phyloP scores from a whole-genome alignment of 202 grass and related monocot species.

The Cymbopogon flexuosus region DNA sequence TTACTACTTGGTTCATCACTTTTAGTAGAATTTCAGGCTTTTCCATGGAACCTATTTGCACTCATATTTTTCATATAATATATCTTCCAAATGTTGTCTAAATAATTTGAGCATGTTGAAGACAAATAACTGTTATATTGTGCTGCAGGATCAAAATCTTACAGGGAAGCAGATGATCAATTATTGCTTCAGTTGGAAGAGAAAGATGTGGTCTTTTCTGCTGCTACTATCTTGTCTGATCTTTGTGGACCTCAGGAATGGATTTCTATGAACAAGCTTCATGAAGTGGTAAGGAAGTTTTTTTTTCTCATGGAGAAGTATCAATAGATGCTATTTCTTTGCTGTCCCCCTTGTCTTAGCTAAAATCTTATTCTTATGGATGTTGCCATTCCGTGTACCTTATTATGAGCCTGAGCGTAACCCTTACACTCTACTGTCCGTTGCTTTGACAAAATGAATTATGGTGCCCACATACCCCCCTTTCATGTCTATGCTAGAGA shows the following conservation, averaged over 20 bases:
- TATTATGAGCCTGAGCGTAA: background rate
- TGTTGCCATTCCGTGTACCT: background rate
- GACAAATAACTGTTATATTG: background rate
- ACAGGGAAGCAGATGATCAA: constrained; percentile 65
- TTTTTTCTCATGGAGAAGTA: background rate
- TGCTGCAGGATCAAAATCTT: constrained; percentile 44
- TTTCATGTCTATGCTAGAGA: background rate
- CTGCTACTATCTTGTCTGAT: constrained; percentile 60
- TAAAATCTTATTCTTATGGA: background rate
- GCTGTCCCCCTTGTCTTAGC: background rate
- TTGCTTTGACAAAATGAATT: background rate
- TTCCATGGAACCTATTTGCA: background rate
- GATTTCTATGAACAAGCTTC: constrained; percentile 65
- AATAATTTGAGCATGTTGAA: constrained; percentile 1
- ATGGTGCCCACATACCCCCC: background rate
- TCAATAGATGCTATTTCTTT: background rate
- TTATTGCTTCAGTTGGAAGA: constrained; percentile 76
- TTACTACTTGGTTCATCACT: background rate
- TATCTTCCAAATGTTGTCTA: background rate
- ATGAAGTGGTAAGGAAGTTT: constrained; percentile 54
- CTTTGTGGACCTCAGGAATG: constrained; percentile 56
- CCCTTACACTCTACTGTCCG: background rate
- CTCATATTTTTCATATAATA: background rate
- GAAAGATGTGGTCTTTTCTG: constrained; percentile 79
- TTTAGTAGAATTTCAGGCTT: background rate